phyloP scores from a whole-genome alignment of 2,329 filamentous ascomycete genomes.

The Mycosphaerella sp. region DNA sequence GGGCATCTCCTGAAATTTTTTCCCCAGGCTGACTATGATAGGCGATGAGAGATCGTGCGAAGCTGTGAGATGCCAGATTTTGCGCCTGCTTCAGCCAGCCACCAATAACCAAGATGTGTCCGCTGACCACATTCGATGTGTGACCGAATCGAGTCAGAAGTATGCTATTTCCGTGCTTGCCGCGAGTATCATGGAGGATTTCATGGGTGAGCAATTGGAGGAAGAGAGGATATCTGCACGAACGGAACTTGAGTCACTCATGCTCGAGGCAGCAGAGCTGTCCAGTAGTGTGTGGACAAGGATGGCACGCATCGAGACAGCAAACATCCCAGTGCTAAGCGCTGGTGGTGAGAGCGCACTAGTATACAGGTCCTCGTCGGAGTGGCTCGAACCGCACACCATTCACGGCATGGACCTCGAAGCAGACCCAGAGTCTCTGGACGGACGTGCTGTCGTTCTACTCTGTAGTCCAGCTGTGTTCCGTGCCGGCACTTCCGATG shows the following conservation, averaged over 20 bases:
- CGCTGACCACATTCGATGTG: neutral
- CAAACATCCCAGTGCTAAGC: neutral
- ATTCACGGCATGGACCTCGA: slow-evolving; percentile 7
- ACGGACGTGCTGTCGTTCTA: slow-evolving; percentile 6
- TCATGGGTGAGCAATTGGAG: neutral
- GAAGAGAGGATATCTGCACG: neutral
- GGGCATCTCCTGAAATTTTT: no score
- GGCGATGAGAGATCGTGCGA: slow-evolving; percentile 1
- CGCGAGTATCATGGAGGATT: neutral
- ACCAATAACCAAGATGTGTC: neutral
- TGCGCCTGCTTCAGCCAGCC: slow-evolving; percentile 12
- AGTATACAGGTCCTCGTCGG: neutral
- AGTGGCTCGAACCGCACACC: neutral
- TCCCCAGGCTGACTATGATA: neutral
- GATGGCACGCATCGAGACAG: slow-evolving; percentile 2
- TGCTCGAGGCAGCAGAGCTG: slow-evolving; percentile 7
- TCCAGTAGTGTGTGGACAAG: slow-evolving; percentile 12
- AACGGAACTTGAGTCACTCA: neutral
- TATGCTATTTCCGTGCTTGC: neutral
- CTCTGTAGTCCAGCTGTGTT: slow-evolving; percentile 9
- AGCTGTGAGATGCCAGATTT: slow-evolving; percentile 9
- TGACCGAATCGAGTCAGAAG: neutral
- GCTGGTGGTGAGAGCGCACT: neutral
- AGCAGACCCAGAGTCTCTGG: slow-evolving; percentile 3
- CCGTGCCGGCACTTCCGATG: slow-evolving; percentile 6